Base-by-base conservation (phyloP, 2,329 filamentous ascomycete species). In the Didymella sp. region DNA sequence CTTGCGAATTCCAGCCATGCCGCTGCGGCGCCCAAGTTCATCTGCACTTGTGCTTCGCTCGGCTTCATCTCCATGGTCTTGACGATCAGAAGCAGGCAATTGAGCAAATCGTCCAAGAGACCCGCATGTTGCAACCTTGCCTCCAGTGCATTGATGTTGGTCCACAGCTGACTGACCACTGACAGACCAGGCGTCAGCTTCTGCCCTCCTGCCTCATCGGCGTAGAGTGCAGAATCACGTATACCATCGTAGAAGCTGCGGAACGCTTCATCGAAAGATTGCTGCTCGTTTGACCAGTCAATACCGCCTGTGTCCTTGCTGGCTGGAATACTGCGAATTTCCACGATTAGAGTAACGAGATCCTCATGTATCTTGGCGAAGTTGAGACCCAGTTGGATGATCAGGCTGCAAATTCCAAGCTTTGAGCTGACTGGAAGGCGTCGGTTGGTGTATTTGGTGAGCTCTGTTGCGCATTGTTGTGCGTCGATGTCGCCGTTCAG, bases 371-470 rank as follows among this genome's bases (percentile, higher is more conserved):
- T 43, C 9, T 21, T 25, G 4, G 25, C 25, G 25, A 43, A 43
- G n/a, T 43, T 27, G 25, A n/a, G n/a, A 11, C 24, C 25, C n/a
- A 47, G 27, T 15, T 24, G 28, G 8, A 47, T 13, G 21, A 47
- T 35, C 4, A 47, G 28, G 8, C 12, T 9, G n/a, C 19, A 47
- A n/a, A 47, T 27, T 7, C 28, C 7, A 11, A 35, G 31, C 44
- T 47, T 47, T 8, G 19, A 22, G 12, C 12, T 35, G 44, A 35
- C 44, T 9, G 28, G 28, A 21, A 37, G 19, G 13, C 44, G 44
- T 22, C 44, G 28, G n/a, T 47, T 35, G 27, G 44, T 33, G 44
- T 47, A 47, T 17, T 22, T 35, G 12, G 44, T 47, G 17, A 47
- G 28, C 13, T 47, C 44, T 35, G 17, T 35, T 24, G 44, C 44